Percentiles rank a stretch among this genome's conserved stretches.
These are phyloP conservation scores for Aspergillus steynii DNA, from an alignment of 495 filamentous ascomycete genomes.

Conservation along the genomic window DNA sequence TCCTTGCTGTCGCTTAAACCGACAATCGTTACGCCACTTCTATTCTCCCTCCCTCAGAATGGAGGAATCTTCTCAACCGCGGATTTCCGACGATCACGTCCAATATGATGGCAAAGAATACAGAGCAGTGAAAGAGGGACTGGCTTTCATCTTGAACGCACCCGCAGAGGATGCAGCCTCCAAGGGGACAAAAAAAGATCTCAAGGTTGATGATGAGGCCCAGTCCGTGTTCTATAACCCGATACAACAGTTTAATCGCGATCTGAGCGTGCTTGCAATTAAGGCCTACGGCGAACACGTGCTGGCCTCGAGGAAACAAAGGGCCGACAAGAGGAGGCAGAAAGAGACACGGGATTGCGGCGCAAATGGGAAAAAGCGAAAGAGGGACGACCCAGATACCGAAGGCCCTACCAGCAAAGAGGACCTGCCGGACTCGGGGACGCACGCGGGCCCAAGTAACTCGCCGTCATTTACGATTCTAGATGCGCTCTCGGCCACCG, in stretches of 20 bases:
- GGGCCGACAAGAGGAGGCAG: conserved; percentile 39
- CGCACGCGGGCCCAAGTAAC: conserved; percentile 15
- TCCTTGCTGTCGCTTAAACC: not conserved
- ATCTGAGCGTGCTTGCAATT: conserved; percentile 89
- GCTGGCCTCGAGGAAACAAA: conserved; percentile 41
- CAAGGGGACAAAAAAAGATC: conserved; percentile 40
- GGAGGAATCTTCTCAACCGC: not conserved
- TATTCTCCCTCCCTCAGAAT: conserved; percentile 8
- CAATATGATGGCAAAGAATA: conserved; percentile 53
- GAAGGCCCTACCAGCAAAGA: conserved; percentile 17
- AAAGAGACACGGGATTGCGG: conserved; percentile 39
- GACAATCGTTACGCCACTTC: not conserved
- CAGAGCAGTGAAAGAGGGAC: conserved; percentile 66
- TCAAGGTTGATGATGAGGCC: conserved; percentile 49
- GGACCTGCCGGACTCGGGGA: conserved; percentile 8
- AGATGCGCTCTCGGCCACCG: conserved; percentile 93
- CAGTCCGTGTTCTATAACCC: conserved; percentile 98
- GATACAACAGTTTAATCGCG: conserved; percentile 97
- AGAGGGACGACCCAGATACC: conserved; percentile 33
- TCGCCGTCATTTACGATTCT: conserved; percentile 69
- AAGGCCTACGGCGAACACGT: conserved; percentile 75
- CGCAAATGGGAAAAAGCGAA: conserved; percentile 53
- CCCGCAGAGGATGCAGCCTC: conserved; percentile 47
- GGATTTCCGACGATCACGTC: conserved; percentile 21
- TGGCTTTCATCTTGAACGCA: conserved; percentile 65